Conservation (phyloP, 345 rosid genomes). For the Aquilaria malaccensis region DNA sequence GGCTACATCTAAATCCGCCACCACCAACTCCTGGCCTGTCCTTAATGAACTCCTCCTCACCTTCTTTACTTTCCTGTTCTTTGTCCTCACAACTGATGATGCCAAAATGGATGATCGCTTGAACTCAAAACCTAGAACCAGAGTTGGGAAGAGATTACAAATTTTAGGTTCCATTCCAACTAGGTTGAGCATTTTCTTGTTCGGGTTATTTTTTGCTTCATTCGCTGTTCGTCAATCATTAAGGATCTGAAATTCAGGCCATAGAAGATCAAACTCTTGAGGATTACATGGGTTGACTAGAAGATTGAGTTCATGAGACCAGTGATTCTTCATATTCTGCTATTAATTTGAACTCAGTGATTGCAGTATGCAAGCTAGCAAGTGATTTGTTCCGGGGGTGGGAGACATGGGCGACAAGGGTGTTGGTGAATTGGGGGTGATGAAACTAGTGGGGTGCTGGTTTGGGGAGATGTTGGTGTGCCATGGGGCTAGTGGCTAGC, state of each 20-base stretch:
- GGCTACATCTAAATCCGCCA: slow-evolving; percentile 45
- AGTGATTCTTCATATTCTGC: slow-evolving; percentile 77
- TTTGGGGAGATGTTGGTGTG: slow-evolving; percentile 80
- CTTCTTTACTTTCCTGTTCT: slow-evolving; percentile 43
- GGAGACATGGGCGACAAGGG: slow-evolving; percentile 55
- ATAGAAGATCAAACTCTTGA: slow-evolving; percentile 40
- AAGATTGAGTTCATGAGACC: slow-evolving; percentile 69
- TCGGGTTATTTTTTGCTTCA: slow-evolving; percentile 58
- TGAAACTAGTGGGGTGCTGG: no score
- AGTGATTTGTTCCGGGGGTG: slow-evolving; percentile 63
- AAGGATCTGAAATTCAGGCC: slow-evolving; percentile 60
- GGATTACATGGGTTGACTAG: slow-evolving; percentile 80
- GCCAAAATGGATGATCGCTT: background rate
- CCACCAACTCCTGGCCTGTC: slow-evolving; percentile 63
- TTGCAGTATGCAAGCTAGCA: slow-evolving; percentile 75
- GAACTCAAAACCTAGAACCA: slow-evolving; percentile 10
- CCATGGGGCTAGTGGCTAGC: slow-evolving; percentile 83
- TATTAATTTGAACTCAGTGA: slow-evolving; percentile 76
- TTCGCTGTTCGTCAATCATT: slow-evolving; percentile 52
- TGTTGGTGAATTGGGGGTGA: no score
- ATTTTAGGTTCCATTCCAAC: slow-evolving; percentile 55
- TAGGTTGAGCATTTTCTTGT: slow-evolving; percentile 56
- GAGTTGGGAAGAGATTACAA: slow-evolving; percentile 33
- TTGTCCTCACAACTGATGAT: slow-evolving; percentile 38
- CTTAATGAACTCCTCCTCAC: slow-evolving; percentile 70